Evolutionary conservation across 2,329 filamentous ascomycete genomes (phyloP), one percentile per base, ranked within the genome.

Genomic region (Tolypocladium cylindrosporum): DNA sequence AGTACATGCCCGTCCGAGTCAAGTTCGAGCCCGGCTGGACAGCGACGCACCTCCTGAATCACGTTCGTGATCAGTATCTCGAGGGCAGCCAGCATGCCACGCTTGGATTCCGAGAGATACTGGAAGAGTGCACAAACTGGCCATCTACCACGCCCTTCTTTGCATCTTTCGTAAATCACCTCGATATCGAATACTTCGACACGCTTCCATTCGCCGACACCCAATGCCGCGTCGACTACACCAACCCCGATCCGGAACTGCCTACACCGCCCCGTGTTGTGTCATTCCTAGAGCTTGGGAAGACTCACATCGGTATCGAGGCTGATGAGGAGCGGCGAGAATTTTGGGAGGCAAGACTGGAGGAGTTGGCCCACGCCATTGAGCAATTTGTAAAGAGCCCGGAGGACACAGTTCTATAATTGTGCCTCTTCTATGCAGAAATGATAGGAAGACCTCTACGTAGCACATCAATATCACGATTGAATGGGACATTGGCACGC

Each of bases 1-100:
- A 68, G 31, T 68, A 68, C 59, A 67, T 66, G 54, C 66, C 66
- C 1, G 60, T 68, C 10, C 61, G 66, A n/a, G 65, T 68, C 57
- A 61, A 56, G 50, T 64, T 68, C 7, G 59, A 63, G 42, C 36
- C 60, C 21, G 42, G 53, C 27, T 68, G 64, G 66, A 68, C 64
- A 19, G 61, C 45, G 9, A 55, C 51, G 1, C 58, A 66, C 3
- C 59, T 68, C 2, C 37, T 68, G 7, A 58, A 65, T 37, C 58
- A 62, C 2, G 64, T 68, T 0, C 64, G 65, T 31, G 57, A 40
- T 7, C 62, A 68, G 24, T 66, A 61, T 2, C 61, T 67, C 1
- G 61, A 67, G 24, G 64, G 66, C 1, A 66, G 60, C 24, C 64
- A 66, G 40, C 60, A 55, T 14, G 65, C 66, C 1, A 68, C 65